Percentiles rank a stretch among this genome's conserved stretches.
Conservation (phyloP, 495 filamentous ascomycete genomes). For the Annulohypoxylon maeteangense region DNA sequence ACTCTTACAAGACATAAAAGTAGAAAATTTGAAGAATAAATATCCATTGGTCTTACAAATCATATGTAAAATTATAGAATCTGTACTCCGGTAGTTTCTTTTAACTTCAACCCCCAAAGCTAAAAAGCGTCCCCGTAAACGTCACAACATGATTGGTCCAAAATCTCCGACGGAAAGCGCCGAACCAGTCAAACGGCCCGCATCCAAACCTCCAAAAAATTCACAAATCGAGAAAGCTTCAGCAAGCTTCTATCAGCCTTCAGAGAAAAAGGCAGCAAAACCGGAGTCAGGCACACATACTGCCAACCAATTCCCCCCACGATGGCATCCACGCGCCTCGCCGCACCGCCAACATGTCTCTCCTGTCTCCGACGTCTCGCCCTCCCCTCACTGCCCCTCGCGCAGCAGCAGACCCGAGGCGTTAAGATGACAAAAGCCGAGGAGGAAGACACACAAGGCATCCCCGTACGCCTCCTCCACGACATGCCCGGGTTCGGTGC, state of each 20-base stretch:
- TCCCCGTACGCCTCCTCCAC: slow-evolving; percentile 68
- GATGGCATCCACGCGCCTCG: slow-evolving; percentile 41
- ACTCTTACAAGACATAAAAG: too few relatives aligned
- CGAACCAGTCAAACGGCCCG: slow-evolving; percentile 10
- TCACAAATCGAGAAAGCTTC: slow-evolving; percentile 11
- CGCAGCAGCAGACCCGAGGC: slow-evolving; percentile 57
- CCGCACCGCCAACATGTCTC: slow-evolving; percentile 42
- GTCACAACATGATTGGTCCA: slow-evolving; percentile 14
- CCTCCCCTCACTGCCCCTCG: slow-evolving; percentile 23
- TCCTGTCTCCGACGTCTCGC: slow-evolving; percentile 44
- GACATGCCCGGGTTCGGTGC: slow-evolving; percentile 70
- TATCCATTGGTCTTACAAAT: neutral
- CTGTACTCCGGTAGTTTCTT: neutral
- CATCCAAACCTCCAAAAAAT: slow-evolving; percentile 28
- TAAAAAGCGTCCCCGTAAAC: neutral
- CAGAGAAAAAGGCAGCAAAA: neutral
- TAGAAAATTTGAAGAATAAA: neutral
- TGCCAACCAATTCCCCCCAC: slow-evolving; percentile 20
- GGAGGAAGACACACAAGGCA: slow-evolving; percentile 53
- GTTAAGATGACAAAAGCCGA: slow-evolving; percentile 59
- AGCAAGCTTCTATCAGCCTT: neutral
- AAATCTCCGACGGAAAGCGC: slow-evolving; percentile 35
- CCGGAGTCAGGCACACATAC: neutral
- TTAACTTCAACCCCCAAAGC: neutral
- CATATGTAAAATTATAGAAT: neutral